Percentiles rank a stretch among this genome's conserved stretches.
Conservation (phyloP, 495 filamentous ascomycete genomes). For the Achaetomiella virescens region DNA sequence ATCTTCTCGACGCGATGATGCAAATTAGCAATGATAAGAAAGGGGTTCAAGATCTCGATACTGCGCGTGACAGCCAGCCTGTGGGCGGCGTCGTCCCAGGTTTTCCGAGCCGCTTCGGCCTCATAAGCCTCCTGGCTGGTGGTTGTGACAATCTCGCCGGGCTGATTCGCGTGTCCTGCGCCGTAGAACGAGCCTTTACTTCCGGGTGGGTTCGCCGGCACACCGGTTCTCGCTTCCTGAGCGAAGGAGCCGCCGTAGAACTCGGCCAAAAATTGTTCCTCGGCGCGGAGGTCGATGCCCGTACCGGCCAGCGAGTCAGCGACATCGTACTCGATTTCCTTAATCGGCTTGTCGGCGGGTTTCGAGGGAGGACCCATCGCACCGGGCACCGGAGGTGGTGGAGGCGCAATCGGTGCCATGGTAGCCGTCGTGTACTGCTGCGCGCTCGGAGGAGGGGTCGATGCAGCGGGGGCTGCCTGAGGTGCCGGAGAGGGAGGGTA, state of each 20-base stretch:
- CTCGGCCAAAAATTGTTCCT: constrained; percentile 65
- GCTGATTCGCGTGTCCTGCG: constrained; percentile 52
- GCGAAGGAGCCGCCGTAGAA: constrained; percentile 41
- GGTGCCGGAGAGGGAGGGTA: constrained; percentile 26
- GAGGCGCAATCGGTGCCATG: constrained; percentile 29
- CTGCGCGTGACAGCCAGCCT: constrained; percentile 36
- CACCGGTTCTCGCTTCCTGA: constrained; percentile 36
- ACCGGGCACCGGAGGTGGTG: constrained; percentile 27
- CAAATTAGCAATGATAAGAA: constrained; percentile 37
- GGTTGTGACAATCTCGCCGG: constrained; percentile 40
- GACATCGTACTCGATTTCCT: constrained; percentile 60
- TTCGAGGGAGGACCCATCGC: constrained; percentile 79
- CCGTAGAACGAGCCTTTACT: constrained; percentile 49
- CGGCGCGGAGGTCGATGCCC: constrained; percentile 76
- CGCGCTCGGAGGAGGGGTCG: constrained; percentile 7
- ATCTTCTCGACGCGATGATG: constrained; percentile 51
- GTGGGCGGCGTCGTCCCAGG: constrained; percentile 42
- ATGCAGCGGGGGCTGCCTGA: constrained; percentile 9
- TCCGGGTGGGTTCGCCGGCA: constrained; percentile 44
- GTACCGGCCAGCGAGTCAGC: constrained; percentile 72
- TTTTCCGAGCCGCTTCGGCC: constrained; percentile 38
- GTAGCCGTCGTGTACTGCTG: constrained; percentile 37
- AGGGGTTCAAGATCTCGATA: constrained; percentile 40
- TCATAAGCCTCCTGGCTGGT: constrained; percentile 48
- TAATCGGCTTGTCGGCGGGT: constrained; percentile 60